Evolutionary conservation across 148 eudicot species (phyloP).

Genomic region (Camellia granthamiana): DNA sequence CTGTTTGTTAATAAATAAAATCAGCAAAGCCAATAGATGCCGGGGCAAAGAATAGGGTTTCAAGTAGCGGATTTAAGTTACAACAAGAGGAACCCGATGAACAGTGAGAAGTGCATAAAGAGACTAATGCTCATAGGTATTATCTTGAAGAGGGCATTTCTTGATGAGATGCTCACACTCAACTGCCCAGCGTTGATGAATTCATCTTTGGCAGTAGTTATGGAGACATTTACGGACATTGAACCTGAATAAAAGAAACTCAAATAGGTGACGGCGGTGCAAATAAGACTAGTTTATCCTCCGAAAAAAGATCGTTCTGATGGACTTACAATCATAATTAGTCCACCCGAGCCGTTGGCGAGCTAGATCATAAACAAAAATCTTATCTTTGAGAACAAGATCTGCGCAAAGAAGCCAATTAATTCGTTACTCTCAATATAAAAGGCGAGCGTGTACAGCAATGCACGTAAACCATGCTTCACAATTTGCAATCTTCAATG

Average conservation of each 20-base stretch:
- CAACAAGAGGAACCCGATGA: conserved; percentile 10
- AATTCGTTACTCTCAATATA: not conserved
- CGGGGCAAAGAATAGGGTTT: conserved; percentile 17
- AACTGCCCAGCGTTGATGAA: conserved; percentile 61
- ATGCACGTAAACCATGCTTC: not conserved
- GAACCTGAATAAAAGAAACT: conserved; percentile 49
- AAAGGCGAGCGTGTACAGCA: not conserved
- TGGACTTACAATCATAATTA: conserved; percentile 80
- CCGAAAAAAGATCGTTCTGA: not conserved
- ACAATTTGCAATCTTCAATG: not conserved
- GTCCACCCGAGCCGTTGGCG: conserved; percentile 84
- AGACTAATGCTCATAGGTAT: conserved; percentile 16
- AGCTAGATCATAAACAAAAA: conserved; percentile 73
- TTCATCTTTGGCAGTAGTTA: conserved; percentile 61
- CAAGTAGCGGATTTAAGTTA: not conserved
- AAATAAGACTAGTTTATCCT: not conserved
- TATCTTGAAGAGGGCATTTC: conserved; percentile 15
- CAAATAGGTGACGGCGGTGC: not conserved
- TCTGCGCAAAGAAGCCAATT: conserved; percentile 41
- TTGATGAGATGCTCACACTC: conserved; percentile 51
- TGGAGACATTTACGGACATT: conserved; percentile 67
- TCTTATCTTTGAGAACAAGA: conserved; percentile 84
- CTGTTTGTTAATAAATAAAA: conserved; percentile 11
- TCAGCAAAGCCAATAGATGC: conserved; percentile 11
- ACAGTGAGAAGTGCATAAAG: not conserved